Evolutionary conservation across 495 filamentous ascomycete species (phyloP).

Genomic region (Penicillium crystallinum): DNA sequence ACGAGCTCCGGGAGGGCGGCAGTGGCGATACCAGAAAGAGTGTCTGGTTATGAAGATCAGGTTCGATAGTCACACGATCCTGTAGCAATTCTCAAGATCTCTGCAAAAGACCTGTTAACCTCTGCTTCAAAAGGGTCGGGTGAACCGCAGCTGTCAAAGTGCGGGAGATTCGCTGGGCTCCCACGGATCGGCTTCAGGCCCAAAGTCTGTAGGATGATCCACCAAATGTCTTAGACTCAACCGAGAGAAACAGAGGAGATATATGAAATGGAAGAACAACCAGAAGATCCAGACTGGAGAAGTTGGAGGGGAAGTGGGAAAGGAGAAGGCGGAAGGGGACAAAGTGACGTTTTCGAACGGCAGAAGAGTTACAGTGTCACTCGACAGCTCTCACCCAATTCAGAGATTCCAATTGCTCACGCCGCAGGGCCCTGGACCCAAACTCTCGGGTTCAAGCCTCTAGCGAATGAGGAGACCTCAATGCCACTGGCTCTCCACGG

Average conservation of each 20-base stretch:
- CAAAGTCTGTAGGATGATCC: constrained; percentile 15
- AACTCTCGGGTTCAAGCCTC: not conserved
- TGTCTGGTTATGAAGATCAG: not conserved
- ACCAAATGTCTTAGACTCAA: not conserved
- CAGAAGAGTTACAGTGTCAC: constrained; percentile 3
- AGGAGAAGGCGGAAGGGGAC: constrained; percentile 5
- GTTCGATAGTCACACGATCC: not conserved
- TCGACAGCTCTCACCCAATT: too few relatives aligned
- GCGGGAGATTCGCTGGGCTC: constrained; percentile 37
- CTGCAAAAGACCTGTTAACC: not conserved
- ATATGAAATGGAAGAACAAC: too few relatives aligned
- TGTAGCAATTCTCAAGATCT: not conserved
- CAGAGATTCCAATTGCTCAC: too few relatives aligned
- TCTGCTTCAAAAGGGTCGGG: constrained; percentile 2
- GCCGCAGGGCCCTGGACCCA: constrained; percentile 21
- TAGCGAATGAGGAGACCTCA: not conserved
- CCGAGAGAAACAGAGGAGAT: constrained; percentile 3
- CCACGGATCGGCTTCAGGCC: constrained; percentile 31
- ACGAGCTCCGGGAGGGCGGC: constrained; percentile 5
- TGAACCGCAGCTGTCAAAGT: constrained; percentile 35
- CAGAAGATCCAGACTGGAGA: not conserved
- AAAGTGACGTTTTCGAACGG: constrained; percentile 17
- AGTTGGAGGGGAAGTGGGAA: constrained; percentile 8
- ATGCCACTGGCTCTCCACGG: not conserved
- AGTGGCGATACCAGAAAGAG: constrained; percentile 5